These are phyloP conservation scores for Botryotinia calthae DNA, from an alignment of 2,329 filamentous ascomycete genomes.

Conservation along the genomic window DNA sequence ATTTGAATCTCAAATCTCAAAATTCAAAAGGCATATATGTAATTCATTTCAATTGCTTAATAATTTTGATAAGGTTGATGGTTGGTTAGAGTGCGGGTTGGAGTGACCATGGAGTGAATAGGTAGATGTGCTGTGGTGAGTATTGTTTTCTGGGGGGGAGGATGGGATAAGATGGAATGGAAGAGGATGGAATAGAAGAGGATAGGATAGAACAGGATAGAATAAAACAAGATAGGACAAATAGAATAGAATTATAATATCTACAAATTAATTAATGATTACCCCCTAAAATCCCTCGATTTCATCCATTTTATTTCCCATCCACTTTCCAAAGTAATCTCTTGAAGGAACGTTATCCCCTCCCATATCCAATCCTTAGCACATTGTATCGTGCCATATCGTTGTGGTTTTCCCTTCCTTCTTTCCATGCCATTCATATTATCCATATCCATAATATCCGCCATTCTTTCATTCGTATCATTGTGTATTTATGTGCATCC, in stretches of 20 bases:
- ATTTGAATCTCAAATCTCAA: no score
- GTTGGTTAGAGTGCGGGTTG: no score
- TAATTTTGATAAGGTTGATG: no score
- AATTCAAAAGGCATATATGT: no score
- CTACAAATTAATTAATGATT: neutral
- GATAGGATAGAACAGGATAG: neutral
- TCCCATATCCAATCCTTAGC: neutral
- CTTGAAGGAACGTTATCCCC: neutral
- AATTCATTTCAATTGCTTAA: no score
- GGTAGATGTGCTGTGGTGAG: no score
- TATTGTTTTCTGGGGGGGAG: no score
- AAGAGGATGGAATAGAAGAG: neutral
- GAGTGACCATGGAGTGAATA: no score
- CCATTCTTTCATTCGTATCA: neutral
- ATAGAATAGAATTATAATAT: slow-evolving; percentile 3
- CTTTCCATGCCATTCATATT: neutral
- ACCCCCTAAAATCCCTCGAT: neutral
- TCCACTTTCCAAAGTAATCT: neutral
- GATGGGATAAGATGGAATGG: no score
- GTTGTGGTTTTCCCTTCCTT: neutral
- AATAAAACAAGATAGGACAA: neutral
- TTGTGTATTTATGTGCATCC: neutral
- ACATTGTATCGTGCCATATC: slow-evolving; percentile 1
- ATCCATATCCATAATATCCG: neutral
- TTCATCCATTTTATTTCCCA: neutral